phyloP scores from a whole-genome alignment of 2,329 filamentous ascomycete genomes.

The Didymella pomorum region DNA sequence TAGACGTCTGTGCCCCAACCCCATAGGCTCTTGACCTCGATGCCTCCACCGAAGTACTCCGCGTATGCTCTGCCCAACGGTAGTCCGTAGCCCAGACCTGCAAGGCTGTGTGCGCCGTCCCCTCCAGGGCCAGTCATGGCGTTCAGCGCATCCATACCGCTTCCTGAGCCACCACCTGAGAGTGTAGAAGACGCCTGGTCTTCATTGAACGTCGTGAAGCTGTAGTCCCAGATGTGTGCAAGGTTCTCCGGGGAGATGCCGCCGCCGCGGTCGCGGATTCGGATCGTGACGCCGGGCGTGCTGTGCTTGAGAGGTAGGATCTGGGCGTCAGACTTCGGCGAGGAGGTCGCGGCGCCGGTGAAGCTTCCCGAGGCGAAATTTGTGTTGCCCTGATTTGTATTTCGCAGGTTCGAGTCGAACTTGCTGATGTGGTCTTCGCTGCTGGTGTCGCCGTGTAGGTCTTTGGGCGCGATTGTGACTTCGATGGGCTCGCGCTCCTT shows the following conservation, averaged over 20 bases:
- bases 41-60: conserved; percentile 96
- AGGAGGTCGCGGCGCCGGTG: conserved; percentile 33
- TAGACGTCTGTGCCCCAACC: conserved; percentile 85
- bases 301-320: conserved; percentile 59
- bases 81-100: conserved; percentile 90
- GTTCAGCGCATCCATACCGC: conserved; percentile 71
- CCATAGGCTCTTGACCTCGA: conserved; percentile 92
- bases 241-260: conserved; percentile 87
- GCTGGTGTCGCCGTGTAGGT: conserved; percentile 17
- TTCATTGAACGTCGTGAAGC: conserved; percentile 92
- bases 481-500: conserved; percentile 83
- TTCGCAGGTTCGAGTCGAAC: conserved; percentile 15
- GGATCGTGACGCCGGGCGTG: conserved; percentile 86
- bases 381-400: conserved; percentile 43
- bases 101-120: conserved; percentile 79
- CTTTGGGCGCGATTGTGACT: conserved; percentile 80
- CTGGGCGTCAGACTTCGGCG: conserved; percentile 41
- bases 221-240: conserved; percentile 94
- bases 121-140: conserved; percentile 76
- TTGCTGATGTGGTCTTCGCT: conserved; percentile 12
- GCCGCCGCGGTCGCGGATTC: conserved; percentile 93
- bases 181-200: conserved; percentile 60
- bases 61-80: conserved; percentile 92
- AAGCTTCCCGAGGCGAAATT: conserved; percentile 44
- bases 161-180: conserved; percentile 48